Evolutionary conservation across 306 rosid genomes (phyloP).

Genomic region (Medicago ruthenica): DNA sequence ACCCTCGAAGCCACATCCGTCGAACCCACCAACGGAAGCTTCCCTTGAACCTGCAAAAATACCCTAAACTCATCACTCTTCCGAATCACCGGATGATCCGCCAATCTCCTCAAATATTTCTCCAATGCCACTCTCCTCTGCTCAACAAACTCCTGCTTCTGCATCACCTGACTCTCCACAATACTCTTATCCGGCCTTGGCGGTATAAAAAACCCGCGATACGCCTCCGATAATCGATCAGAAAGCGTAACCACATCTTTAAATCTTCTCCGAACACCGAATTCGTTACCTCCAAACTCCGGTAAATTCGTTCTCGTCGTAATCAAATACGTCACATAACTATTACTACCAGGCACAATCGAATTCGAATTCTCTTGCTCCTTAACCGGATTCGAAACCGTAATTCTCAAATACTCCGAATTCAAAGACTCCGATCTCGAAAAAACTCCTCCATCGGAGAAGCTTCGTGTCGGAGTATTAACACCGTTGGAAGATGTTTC

Average conservation of each 20-base stretch:
- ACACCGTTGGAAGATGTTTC: slow-evolving; percentile 50
- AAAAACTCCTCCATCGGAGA: slow-evolving; percentile 51
- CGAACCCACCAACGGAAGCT: slow-evolving; percentile 61
- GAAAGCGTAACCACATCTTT: slow-evolving; percentile 82
- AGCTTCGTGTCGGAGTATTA: slow-evolving; percentile 62
- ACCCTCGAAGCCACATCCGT: slow-evolving; percentile 81
- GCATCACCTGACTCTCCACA: slow-evolving; percentile 99
- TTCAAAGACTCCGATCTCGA: slow-evolving; percentile 59
- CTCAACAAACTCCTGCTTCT: slow-evolving; percentile 97
- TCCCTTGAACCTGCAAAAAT: slow-evolving; percentile 86
- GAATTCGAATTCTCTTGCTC: slow-evolving; percentile 87
- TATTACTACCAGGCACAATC: slow-evolving; percentile 74
- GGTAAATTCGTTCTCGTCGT: slow-evolving; percentile 77
- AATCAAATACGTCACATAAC: slow-evolving; percentile 77
- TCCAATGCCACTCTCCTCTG: slow-evolving; percentile 92
- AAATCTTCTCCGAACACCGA: slow-evolving; percentile 80
- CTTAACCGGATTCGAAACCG: slow-evolving; percentile 88
- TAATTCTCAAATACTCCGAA: slow-evolving; percentile 68
- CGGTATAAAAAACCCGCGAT: slow-evolving; percentile 88
- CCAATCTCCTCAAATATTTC: slow-evolving; percentile 78
- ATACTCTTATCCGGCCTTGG: slow-evolving; percentile 94
- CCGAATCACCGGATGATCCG: slow-evolving; percentile 75
- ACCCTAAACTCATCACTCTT: slow-evolving; percentile 87
- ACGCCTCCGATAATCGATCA: slow-evolving; percentile 85
- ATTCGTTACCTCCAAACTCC: slow-evolving; percentile 80